phyloP scores from a whole-genome alignment of 371 early-diverging fungal genomes.

The Actinomucor elegans region DNA sequence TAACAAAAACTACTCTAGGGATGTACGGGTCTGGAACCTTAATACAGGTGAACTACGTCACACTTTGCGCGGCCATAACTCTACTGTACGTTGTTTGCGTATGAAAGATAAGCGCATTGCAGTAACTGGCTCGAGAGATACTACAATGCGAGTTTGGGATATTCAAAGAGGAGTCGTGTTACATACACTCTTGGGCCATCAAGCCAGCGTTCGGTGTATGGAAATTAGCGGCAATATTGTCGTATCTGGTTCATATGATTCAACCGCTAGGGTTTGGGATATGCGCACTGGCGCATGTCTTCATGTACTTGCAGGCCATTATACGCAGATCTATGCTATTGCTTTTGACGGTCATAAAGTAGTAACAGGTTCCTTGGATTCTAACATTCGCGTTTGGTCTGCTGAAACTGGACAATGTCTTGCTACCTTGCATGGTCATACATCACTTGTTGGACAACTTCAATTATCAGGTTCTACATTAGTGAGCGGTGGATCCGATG shows the following conservation, averaged over 20 bases:
- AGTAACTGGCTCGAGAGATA: conserved; percentile 91
- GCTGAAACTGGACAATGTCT: conserved; percentile 59
- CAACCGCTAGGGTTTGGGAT: conserved; percentile 88
- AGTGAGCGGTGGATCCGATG: conserved; percentile 88
- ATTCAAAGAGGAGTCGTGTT: conserved; percentile 65
- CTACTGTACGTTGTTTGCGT: conserved; percentile 90
- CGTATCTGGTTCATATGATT: conserved; percentile 91
- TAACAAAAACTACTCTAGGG: conserved; percentile 41
- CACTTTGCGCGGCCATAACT: conserved; percentile 86
- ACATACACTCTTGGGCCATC: conserved; percentile 71
- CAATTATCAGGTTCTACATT: conserved; percentile 72
- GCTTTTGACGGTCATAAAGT: conserved; percentile 69
- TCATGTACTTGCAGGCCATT: conserved; percentile 70
- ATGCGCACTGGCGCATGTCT: conserved; percentile 68
- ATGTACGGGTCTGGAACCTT: conserved; percentile 90
- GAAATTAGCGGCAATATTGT: conserved; percentile 76
- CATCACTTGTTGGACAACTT: conserved; percentile 84
- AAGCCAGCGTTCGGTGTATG: conserved; percentile 82
- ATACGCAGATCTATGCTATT: conserved; percentile 67
- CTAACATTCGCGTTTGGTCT: conserved; percentile 75
- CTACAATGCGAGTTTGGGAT: conserved; percentile 82
- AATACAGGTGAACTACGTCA: conserved; percentile 72
- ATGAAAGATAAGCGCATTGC: conserved; percentile 67
- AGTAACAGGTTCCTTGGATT: conserved; percentile 77
- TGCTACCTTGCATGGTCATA: conserved; percentile 74